Percentiles rank a stretch among this genome's conserved stretches.
Evolutionary conservation across 345 rosid species (phyloP).

Genomic region (Rhodomyrtus tomentosa): DNA sequence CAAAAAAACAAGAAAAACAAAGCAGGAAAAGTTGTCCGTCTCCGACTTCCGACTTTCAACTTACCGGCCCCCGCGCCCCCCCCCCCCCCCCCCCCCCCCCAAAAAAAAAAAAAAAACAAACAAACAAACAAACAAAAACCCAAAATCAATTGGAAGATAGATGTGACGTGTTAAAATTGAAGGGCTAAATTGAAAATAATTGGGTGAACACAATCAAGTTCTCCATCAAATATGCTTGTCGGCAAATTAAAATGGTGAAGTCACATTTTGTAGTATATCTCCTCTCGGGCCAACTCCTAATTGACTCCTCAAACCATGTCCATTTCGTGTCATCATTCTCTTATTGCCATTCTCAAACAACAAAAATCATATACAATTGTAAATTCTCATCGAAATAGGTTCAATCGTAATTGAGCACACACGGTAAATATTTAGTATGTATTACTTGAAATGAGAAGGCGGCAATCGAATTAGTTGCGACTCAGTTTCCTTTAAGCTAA

Average conservation of each 20-base stretch:
- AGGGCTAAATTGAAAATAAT: not conserved
- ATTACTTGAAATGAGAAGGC: not conserved
- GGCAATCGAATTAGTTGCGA: not conserved
- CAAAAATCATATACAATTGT: not conserved
- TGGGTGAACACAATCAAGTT: not conserved
- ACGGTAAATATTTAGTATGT: not conserved
- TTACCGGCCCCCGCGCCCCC: no score
- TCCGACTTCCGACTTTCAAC: not conserved
- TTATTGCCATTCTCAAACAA: not conserved
- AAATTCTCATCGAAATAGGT: not conserved
- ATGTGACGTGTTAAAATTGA: not conserved
- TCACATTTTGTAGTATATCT: no score
- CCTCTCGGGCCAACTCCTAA: not conserved
- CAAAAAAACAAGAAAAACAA: not conserved
- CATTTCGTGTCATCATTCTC: not conserved
- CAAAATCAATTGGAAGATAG: not conserved
- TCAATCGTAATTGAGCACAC: not conserved
- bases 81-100: no score
- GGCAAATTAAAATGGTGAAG: not conserved
- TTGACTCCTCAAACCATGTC: not conserved
- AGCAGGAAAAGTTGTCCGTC: not conserved
- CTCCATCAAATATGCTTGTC: no score
- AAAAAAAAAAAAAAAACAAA: no score
- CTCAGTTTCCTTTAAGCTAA: not conserved
- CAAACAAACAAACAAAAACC: no score